Base-by-base conservation (phyloP, 768 basidiomycete genomes). In the Pleurotus djamor region DNA sequence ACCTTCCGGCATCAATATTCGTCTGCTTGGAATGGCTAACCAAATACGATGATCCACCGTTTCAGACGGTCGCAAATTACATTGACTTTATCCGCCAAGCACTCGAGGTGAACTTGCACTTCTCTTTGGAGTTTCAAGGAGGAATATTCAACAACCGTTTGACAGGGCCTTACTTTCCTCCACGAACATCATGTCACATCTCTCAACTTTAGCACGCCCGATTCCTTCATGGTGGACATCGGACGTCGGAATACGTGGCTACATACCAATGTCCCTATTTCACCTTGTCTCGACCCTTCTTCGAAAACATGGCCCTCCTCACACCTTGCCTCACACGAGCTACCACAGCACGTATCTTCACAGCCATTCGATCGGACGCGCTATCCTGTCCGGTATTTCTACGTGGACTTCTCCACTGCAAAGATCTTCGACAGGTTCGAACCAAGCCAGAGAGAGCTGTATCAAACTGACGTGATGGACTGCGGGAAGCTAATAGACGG, bases 1-100 rank as follows among this genome's bases (percentile, higher is more conserved):
- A 12, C 3, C 75, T 68, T n/a, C 72, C 74, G 13, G 64, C 69
- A 28, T 35, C 10, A 5, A 72, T 76, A 3, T 79, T 76, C 52
- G 64, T 83, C 6, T 79, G 77, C 63, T 69, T 83, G 66, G 77
- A 79, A 58, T 74, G 75, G 17, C 75, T 83, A 28, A 71, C 69
- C 28, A 72, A 76, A 62, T 82, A 74, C 66, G 72, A 79, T 63
- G 63, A 76, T 8, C 81, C 82, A 12, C 79, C 79, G 5, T 74
- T 83, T 43, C 64, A 73, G 52, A 79, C 70, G 4, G 77, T 82
- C 34, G 73, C 77, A 4, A 76, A 83, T 57, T 81, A 79, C 61
- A 70, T 83, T 38, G 82, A 83, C 62, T 80, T 82, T 59, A 78
- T 82, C 62, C 68, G 78, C 35, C 82, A 84, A 66, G 63, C 77